A percentile compares a stretch with the other conserved stretches of the same genome.
phyloP scores from a whole-genome alignment of 202 grass and related monocot species.

The Schoenoplectus triqueter region DNA sequence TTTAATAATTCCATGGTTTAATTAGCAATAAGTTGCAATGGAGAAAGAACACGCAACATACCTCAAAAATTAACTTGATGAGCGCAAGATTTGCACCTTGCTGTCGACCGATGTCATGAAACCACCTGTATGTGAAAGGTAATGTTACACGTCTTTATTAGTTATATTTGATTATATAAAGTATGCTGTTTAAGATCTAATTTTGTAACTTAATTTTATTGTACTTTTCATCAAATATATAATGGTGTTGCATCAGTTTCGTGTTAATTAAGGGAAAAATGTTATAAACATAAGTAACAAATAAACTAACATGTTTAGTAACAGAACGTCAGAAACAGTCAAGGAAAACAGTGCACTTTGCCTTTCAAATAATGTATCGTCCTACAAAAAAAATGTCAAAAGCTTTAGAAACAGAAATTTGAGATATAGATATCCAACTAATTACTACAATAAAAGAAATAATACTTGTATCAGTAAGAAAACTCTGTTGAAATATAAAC shows the following conservation, averaged over 20 bases:
- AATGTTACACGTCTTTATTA: too few relatives aligned
- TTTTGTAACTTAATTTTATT: too few relatives aligned
- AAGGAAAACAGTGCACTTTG: not conserved
- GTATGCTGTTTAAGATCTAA: too few relatives aligned
- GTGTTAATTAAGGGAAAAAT: too few relatives aligned
- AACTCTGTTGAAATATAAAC: not conserved
- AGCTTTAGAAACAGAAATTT: not conserved
- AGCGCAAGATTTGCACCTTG: not conserved
- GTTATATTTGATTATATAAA: not conserved
- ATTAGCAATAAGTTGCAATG: too few relatives aligned
- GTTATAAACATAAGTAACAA: not conserved
- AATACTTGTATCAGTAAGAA: not conserved
- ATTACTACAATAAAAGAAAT: not conserved
- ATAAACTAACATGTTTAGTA: conserved; percentile 13
- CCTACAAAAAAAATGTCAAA: not conserved
- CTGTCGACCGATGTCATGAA: not conserved
- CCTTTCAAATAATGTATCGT: not conserved
- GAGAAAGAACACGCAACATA: not conserved
- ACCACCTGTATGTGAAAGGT: not conserved
- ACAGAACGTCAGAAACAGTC: not conserved
- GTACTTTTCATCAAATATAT: too few relatives aligned
- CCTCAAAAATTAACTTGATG: not conserved
- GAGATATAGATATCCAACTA: not conserved
- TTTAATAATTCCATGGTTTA: too few relatives aligned
- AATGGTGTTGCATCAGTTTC: too few relatives aligned